phyloP scores from a whole-genome alignment of 169 alveolate genomes.

The Plasmodium sp. region DNA sequence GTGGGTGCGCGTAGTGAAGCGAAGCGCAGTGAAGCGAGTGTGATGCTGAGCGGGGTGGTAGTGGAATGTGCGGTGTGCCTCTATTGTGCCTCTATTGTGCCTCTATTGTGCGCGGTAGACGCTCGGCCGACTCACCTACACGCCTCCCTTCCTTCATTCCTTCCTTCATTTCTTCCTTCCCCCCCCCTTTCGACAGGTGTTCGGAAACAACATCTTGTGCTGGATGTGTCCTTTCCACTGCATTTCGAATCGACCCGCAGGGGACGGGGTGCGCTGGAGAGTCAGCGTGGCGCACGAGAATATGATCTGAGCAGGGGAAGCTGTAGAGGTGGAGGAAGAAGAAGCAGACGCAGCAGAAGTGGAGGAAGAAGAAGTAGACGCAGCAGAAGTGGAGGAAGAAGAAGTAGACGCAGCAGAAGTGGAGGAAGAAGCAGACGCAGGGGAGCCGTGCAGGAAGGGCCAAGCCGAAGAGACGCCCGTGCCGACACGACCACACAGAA shows the following conservation, averaged over 20 bases:
- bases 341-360: neutral
- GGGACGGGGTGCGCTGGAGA: constrained; percentile 93
- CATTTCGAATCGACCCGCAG: constrained; percentile 90
- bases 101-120: neutral
- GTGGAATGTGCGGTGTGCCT: neutral
- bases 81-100: neutral
- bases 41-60: neutral
- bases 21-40: neutral
- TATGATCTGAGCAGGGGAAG: neutral
- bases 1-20: neutral
- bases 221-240: constrained; percentile 91
- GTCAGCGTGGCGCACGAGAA: constrained; percentile 45
- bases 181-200: constrained; percentile 81
- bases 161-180: neutral
- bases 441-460: neutral
- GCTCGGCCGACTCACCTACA: neutral
- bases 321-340: neutral
- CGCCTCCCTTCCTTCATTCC: neutral
- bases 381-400: no score
- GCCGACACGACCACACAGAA: neutral
- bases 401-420: neutral
- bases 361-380: neutral
- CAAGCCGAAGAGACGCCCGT: neutral
- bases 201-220: constrained; percentile 90
- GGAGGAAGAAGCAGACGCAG: neutral